A percentile compares a stretch with the other conserved stretches of the same genome.
These are phyloP conservation scores for Arachnopeziza araneosa DNA, from an alignment of 2,329 filamentous ascomycete genomes.

Conservation along the genomic window DNA sequence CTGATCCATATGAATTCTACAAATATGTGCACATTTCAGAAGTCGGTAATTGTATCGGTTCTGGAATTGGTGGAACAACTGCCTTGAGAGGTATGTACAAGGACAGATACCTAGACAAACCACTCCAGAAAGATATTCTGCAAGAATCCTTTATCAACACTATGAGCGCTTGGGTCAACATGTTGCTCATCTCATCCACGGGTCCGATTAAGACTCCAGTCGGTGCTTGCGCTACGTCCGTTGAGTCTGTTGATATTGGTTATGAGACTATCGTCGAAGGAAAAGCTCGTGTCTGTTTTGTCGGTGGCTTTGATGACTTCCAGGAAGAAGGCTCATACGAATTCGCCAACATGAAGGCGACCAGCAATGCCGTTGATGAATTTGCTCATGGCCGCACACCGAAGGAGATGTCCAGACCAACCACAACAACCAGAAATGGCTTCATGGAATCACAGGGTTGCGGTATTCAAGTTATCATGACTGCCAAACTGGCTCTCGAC, in stretches of 20 bases:
- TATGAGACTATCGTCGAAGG: conserved; percentile 98
- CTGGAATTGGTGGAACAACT: conserved; percentile 91
- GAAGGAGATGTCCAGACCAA: conserved; percentile 95
- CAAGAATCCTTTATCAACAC: conserved; percentile 99
- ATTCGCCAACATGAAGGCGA: conserved; percentile 99
- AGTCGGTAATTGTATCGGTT: conserved; percentile 96
- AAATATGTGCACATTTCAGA: conserved; percentile 98
- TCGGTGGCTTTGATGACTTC: conserved; percentile 98
- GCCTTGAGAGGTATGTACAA: conserved; percentile 98
- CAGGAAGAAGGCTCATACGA: conserved; percentile 98
- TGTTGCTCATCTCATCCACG: conserved; percentile 94
- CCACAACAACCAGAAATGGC: conserved; percentile 91
- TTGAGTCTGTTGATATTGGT: conserved; percentile 95
- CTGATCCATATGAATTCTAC: conserved; percentile 99
- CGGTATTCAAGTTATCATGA: conserved; percentile 98
- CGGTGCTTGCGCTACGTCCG: conserved; percentile 92
- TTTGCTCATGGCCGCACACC: conserved; percentile 93
- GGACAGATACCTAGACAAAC: conserved; percentile 93
- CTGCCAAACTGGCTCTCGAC: conserved; percentile 86
- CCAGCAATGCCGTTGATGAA: conserved; percentile 95
- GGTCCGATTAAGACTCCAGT: conserved; percentile 98
- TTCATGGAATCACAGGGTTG: conserved; percentile 99
- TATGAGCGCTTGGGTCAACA: conserved; percentile 99
- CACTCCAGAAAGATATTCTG: conserved; percentile 96
- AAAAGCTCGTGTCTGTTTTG: conserved; percentile 95